Base-by-base conservation (phyloP, 257 asterid genomes). In the Eucommia ulmoides region DNA sequence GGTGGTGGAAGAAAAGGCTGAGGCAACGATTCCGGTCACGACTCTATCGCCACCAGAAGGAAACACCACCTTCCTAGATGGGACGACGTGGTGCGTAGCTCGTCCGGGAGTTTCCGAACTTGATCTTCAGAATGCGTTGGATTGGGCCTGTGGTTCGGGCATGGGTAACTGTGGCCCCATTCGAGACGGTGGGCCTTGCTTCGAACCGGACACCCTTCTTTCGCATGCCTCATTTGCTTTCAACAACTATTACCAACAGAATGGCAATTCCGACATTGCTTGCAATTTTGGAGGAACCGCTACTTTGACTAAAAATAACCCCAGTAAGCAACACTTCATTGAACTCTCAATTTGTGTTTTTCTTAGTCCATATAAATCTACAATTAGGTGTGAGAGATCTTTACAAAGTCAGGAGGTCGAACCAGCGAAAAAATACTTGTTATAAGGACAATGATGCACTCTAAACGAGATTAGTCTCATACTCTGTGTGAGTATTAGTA, bases 211-310 rank as follows among this genome's bases (percentile, higher is more conserved):
- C 42, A 65, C 79, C 0, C 71, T 86, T 21, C 24, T 64, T 1
- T 61, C 88, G 11, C 96, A 86, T 61, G 92, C 96, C 7, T 82
- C 94, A 0, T 82, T 49, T 52, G 94, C 96, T 33, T 86, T 86
- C 79, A 84, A 86, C 53, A 59, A 52, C 44, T 86, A 83, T 56
- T 86, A 83, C 64, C 96, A 86, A 38, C 83, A 83, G 49, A 86
- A 80, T 66, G 94, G 94, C 19, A 78, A 86, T 59, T 51, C 62
- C 44, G 84, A 74, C 24, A 58, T 83, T 53, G 94, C 96, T 51
- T 86, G 96, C 75, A 58, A 80, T 61, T 86, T 86, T 62, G 94
- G 96, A 29, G 94, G 96, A 22, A 70, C 94, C 19, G 94, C 93
- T 19, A n/a, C 24, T 29, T 24, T 80, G 2, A 83, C 82, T 22